Evolutionary conservation across 2,329 filamentous ascomycete genomes (phyloP), one percentile per base, ranked within the genome.

Genomic region (Thermomyces lanuginosus): DNA sequence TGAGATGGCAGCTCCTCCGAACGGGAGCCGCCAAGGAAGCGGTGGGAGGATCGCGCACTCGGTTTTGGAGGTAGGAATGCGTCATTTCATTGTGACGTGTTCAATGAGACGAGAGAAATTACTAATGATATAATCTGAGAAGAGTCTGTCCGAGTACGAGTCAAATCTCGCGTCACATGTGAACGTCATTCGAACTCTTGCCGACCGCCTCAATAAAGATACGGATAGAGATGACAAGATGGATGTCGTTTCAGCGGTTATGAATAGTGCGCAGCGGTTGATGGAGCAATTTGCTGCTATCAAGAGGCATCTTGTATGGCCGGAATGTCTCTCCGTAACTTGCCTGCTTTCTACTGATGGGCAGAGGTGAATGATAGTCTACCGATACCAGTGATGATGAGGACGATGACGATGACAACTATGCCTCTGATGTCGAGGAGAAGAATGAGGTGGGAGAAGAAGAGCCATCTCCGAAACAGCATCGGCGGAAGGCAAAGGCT

Each of bases 231-330:
- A 35, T 5, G 45, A 48, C 17, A 42, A 45, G 8, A 44, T 38
- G 19, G 41, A 38, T 8, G 38, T 44, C 4, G 39, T 60, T 3
- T 44, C 45, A 1, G 38, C 44, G 5, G 54, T 58, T 42, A 35
- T 58, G 9, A 46, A 52, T 15, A 50, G 48, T 31, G 53, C 54
- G 3, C 41, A 53, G 22, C 42, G 48, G 26, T 41, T 58, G 26
- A 38, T 58, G 26, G 40, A 41, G 8, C 46, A 55, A 21, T 46
- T 53, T 12, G 45, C 51, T 8, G 28, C 47, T 6, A 29, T 53
- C 9, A 43, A 48, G 22, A 46, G 43, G 14, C 40, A 48, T 17
- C 42, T 57, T 31, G 56, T 58, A 36, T 33, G 46, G 21, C 11
- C 7, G 5, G 2, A 9, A 12, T 9, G 22, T 11, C 16, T 38